Percentiles rank a stretch among this genome's conserved stretches.
These are phyloP conservation scores for Picea glauca DNA, from an alignment of 75 land plant genomes.

Conservation along the genomic window DNA sequence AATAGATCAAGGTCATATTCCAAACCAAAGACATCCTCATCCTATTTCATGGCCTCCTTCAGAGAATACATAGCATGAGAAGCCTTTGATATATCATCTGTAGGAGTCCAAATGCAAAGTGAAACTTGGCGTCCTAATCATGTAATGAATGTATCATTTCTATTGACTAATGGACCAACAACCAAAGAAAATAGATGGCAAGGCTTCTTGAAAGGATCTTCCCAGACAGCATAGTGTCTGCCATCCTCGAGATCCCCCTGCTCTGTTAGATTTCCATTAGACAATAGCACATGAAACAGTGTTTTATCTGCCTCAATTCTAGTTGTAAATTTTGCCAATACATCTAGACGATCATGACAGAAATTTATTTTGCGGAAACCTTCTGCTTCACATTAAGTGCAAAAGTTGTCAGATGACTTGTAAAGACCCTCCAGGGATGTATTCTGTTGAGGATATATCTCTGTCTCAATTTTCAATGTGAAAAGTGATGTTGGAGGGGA, in stretches of 20 bases:
- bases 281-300: slow-evolving; percentile 74
- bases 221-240: slow-evolving; percentile 88
- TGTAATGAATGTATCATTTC: slow-evolving; percentile 82
- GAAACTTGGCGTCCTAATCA: slow-evolving; percentile 73
- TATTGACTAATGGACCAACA: slow-evolving; percentile 82
- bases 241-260: slow-evolving; percentile 91
- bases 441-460: too few relatives aligned
- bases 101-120: slow-evolving; percentile 87
- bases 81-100: slow-evolving; percentile 81
- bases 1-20: slow-evolving; percentile 98
- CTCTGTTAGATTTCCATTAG: slow-evolving; percentile 91
- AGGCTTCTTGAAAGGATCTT: slow-evolving; percentile 95
- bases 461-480: too few relatives aligned
- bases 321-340: slow-evolving; percentile 88
- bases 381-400: too few relatives aligned
- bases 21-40: slow-evolving; percentile 97
- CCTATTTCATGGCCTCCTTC: slow-evolving; percentile 97
- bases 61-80: slow-evolving; percentile 92
- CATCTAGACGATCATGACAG: slow-evolving; percentile 83
- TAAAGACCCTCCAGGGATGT: too few relatives aligned
- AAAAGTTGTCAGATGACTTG: too few relatives aligned
- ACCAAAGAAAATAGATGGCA: slow-evolving; percentile 95
- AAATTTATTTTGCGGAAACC: too few relatives aligned
- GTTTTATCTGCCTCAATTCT: slow-evolving; percentile 87
- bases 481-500: too few relatives aligned